Conservation (phyloP, 306 rosid species). For the Senna tora region DNA sequence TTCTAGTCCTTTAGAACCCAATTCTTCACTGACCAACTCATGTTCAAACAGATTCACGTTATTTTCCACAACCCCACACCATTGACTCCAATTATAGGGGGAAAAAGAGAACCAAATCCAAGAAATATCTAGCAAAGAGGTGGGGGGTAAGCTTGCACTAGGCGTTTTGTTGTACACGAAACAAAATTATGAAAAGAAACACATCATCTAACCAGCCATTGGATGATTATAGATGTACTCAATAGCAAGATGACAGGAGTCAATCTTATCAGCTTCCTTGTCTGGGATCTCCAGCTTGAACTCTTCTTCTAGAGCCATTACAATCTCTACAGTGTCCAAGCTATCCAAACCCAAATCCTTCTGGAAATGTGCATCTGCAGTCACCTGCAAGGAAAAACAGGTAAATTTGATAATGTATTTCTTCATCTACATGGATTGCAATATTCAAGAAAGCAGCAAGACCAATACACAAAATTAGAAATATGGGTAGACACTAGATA, state of each 20-base stretch:
- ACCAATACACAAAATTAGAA: background rate
- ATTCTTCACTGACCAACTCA: slow-evolving; percentile 42
- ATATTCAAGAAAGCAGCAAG: slow-evolving; percentile 14
- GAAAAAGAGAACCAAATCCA: slow-evolving; percentile 33
- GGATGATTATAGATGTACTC: slow-evolving; percentile 93
- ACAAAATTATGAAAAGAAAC: slow-evolving; percentile 20
- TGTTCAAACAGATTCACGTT: slow-evolving; percentile 47
- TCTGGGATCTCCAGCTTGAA: slow-evolving; percentile 98
- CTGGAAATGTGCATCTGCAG: slow-evolving; percentile 79
- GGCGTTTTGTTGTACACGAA: slow-evolving; percentile 35
- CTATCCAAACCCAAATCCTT: slow-evolving; percentile 96
- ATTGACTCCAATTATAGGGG: slow-evolving; percentile 34
- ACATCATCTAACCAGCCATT: slow-evolving; percentile 63
- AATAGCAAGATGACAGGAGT: slow-evolving; percentile 77
- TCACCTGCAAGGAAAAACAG: slow-evolving; percentile 58
- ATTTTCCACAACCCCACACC: slow-evolving; percentile 49
- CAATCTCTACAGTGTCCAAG: slow-evolving; percentile 96
- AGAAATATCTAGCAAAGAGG: slow-evolving; percentile 33
- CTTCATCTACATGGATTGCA: slow-evolving; percentile 1
- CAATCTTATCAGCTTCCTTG: slow-evolving; percentile 88
- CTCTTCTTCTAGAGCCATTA: slow-evolving; percentile 96
- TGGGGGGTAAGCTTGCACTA: slow-evolving; percentile 27
- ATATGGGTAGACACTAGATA: background rate
- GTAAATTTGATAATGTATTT: slow-evolving; percentile 9
- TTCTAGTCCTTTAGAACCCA: slow-evolving; percentile 23